Percentiles rank a stretch among this genome's conserved stretches.
Conservation (phyloP, 108 stramenopile genomes). For the Nitzschia putrida region DNA sequence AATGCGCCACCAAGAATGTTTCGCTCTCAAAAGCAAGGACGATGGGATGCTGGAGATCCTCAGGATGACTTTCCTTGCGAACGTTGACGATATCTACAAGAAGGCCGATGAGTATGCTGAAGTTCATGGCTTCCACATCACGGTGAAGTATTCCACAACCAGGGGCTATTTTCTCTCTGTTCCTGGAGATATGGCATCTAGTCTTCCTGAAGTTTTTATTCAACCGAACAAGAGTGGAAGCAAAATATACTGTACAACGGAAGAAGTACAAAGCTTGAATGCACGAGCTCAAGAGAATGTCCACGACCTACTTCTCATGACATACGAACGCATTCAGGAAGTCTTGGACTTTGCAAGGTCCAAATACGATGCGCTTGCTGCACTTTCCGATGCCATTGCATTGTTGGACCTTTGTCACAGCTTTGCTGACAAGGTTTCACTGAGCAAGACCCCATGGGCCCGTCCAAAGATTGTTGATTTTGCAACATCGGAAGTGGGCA, state of each 20-base stretch:
- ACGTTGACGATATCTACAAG: conserved; percentile 90
- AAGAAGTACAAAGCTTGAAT: conserved; percentile 83
- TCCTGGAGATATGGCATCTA: conserved; percentile 53
- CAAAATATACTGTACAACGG: conserved; percentile 85
- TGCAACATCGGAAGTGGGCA: conserved; percentile 25
- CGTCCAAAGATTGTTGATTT: conserved; percentile 65
- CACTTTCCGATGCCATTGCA: conserved; percentile 83
- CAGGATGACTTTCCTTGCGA: conserved; percentile 81
- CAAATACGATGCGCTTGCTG: conserved; percentile 79
- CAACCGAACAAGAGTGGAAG: conserved; percentile 73
- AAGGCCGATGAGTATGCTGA: conserved; percentile 87
- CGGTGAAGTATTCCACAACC: conserved; percentile 67
- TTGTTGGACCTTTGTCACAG: conserved; percentile 86
- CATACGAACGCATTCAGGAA: conserved; percentile 80
- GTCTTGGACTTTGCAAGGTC: conserved; percentile 72
- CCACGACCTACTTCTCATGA: conserved; percentile 83
- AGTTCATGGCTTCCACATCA: conserved; percentile 69
- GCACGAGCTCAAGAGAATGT: conserved; percentile 84
- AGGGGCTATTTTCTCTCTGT: conserved; percentile 83
- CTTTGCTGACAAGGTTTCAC: conserved; percentile 86
- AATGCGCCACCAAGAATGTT: conserved; percentile 91
- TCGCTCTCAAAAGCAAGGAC: conserved; percentile 76
- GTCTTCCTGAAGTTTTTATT: conserved; percentile 77
- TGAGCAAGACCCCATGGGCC: conserved; percentile 71
- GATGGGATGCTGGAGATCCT: conserved; percentile 86